These are phyloP conservation scores for Saturnispora besseyi DNA, from an alignment of 805 yeast species.

Conservation along the genomic window DNA sequence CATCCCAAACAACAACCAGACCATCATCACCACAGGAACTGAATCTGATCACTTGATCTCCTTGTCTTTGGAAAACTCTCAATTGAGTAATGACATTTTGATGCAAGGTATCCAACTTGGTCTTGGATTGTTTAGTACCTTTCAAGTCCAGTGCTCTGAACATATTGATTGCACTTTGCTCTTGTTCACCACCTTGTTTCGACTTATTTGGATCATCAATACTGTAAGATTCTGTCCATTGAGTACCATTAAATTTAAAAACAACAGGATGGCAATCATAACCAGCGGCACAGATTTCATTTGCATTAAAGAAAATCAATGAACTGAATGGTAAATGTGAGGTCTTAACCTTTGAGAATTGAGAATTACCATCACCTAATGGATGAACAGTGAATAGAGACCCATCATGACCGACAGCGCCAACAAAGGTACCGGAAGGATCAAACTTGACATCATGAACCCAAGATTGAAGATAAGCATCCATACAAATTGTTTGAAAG, in stretches of 20 bases:
- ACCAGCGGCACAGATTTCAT: conserved; percentile 77
- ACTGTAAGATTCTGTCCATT: conserved; percentile 49
- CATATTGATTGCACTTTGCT: conserved; percentile 81
- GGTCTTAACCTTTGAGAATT: conserved; percentile 46
- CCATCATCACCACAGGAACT: conserved; percentile 88
- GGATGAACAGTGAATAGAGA: conserved; percentile 65
- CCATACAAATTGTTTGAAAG: conserved; percentile 85
- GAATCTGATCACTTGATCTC: conserved; percentile 41
- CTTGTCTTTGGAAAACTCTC: conserved; percentile 41
- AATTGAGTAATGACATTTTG: conserved; percentile 80
- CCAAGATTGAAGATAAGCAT: conserved; percentile 73
- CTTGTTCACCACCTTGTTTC: conserved; percentile 45
- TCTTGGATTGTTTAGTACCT: conserved; percentile 52
- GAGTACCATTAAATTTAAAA: conserved; percentile 54
- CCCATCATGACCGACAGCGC: conserved; percentile 81
- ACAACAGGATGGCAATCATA: conserved; percentile 86
- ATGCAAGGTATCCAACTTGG: conserved; percentile 65
- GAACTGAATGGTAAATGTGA: conserved; percentile 74
- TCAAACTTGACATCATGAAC: conserved; percentile 84
- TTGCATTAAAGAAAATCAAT: conserved; percentile 57
- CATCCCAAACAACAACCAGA: conserved; percentile 68
- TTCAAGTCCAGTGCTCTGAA: conserved; percentile 92
- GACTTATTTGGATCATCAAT: conserved; percentile 49
- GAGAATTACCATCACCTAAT: conserved; percentile 53
- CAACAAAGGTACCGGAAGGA: conserved; percentile 69